Evolutionary conservation across 179 eudicot genomes (phyloP), one percentile per base, ranked within the genome.

Genomic region (Drosera spatulata): DNA sequence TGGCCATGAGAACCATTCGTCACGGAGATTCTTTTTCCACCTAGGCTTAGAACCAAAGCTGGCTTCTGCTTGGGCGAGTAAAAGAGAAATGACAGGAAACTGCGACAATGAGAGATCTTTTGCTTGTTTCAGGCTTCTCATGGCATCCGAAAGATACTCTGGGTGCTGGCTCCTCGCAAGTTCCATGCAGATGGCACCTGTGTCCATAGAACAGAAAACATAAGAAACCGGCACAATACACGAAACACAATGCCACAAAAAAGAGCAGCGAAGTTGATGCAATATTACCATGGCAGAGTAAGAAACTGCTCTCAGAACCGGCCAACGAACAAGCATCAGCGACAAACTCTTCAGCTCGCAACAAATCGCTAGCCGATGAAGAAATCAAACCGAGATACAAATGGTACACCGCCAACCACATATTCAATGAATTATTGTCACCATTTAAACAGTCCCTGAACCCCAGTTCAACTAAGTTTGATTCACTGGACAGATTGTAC

Each of bases 61-160:
- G 64, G 77, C 99, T 83, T 93, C 99, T 47, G 93, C 96, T 80
- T 88, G 99, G 63, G 88, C 99, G 64, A 93, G 79, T 70, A 93
- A 65, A 53, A 82, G 60, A 50, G 84, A 82, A 67, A 78, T 78
- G 63, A 71, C 66, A 39, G 99, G 99, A 69, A 93, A 75, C 46
- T 73, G 71, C 48, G 14, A 10, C 7, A 60, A 44, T 56, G 91
- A 84, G 66, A 60, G 39, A 55, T 74, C 81, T 74, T 69, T 75
- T 52, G 90, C 90, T 77, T 75, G 88, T 71, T 71, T 76, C n/a
- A 88, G 86, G 76, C 96, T 88, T 67, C 73, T 72, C 57, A 74
- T 59, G 60, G 90, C 95, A 69, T 64, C 76, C 39, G 82, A 69
- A 57, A 93, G 49, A 69, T 76, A 93, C 8, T 75, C 77, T 14